Conservation (phyloP, 257 asterid species). For the Salvia miltiorrhiza region DNA sequence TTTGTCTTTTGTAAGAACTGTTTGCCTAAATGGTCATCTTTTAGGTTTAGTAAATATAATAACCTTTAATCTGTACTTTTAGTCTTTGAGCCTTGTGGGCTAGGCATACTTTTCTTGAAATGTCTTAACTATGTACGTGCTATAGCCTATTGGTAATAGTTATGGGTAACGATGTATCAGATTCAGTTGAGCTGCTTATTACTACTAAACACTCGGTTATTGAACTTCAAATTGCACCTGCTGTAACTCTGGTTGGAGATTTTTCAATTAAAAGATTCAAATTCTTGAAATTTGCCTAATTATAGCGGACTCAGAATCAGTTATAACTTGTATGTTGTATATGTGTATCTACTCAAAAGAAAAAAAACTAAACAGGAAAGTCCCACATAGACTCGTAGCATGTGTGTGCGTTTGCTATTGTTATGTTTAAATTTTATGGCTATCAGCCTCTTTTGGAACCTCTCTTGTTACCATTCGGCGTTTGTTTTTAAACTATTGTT, state of each 20-base stretch:
- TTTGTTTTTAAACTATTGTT: background rate
- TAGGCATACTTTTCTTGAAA: background rate
- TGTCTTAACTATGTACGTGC: background rate
- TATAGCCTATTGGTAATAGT: background rate
- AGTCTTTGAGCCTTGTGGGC: background rate
- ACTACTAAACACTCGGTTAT: background rate
- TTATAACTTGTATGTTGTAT: no score
- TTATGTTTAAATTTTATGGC: background rate
- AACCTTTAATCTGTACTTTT: background rate
- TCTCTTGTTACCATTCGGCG: conserved; percentile 6
- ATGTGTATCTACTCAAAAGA: background rate
- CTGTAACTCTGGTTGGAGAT: background rate
- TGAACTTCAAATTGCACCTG: background rate
- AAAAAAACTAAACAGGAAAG: background rate
- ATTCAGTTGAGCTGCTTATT: conserved; percentile 1
- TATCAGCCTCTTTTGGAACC: conserved; percentile 5
- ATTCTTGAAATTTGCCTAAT: background rate
- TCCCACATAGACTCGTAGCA: background rate
- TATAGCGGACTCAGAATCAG: background rate
- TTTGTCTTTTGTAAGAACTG: background rate
- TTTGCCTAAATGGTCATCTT: background rate
- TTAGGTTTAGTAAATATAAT: background rate
- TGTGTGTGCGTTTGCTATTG: background rate
- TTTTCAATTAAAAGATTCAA: background rate
- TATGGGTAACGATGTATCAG: background rate